These are phyloP conservation scores for Elongisporangium senticosum DNA, from an alignment of 352 stramenopile species.

Conservation along the genomic window DNA sequence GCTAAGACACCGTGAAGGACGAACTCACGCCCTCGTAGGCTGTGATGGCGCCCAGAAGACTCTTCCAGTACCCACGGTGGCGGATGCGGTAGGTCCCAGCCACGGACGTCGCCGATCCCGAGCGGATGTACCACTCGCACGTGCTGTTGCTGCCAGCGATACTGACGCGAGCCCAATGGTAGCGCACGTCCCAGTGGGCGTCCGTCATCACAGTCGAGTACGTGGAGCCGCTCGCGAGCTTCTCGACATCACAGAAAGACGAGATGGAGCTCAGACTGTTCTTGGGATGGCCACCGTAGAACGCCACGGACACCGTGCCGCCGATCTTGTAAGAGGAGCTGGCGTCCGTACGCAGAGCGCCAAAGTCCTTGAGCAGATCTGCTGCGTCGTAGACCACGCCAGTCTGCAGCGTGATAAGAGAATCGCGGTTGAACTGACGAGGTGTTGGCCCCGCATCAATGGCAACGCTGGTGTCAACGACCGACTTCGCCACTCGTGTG, in stretches of 20 bases:
- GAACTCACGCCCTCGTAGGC: slow-evolving; percentile 25
- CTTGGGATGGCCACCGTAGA: slow-evolving; percentile 39
- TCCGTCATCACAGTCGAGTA: slow-evolving; percentile 42
- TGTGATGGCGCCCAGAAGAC: slow-evolving; percentile 18
- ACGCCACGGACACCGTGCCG: slow-evolving; percentile 25
- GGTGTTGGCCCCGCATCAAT: slow-evolving; percentile 29
- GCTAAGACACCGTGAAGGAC: slow-evolving; percentile 17
- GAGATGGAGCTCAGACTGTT: slow-evolving; percentile 27
- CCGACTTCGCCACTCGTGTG: slow-evolving; percentile 24
- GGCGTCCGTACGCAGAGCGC: slow-evolving; percentile 19
- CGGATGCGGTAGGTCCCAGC: slow-evolving; percentile 37
- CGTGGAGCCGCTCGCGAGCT: slow-evolving; percentile 8
- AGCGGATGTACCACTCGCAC: slow-evolving; percentile 41
- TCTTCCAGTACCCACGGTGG: slow-evolving; percentile 39
- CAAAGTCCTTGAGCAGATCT: slow-evolving; percentile 15
- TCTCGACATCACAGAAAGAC: slow-evolving; percentile 53
- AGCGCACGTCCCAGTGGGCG: slow-evolving; percentile 48
- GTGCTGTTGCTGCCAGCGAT: slow-evolving; percentile 32
- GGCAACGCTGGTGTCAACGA: slow-evolving; percentile 13
- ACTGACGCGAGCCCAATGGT: slow-evolving; percentile 22
- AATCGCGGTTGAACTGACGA: slow-evolving; percentile 26
- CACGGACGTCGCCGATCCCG: slow-evolving; percentile 19
- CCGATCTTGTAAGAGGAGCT: slow-evolving; percentile 22
- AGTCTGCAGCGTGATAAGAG: slow-evolving; percentile 26
- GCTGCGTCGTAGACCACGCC: slow-evolving; percentile 30